phyloP scores from a whole-genome alignment of 2,329 filamentous ascomycete genomes.

The Diaporthe sp. region DNA sequence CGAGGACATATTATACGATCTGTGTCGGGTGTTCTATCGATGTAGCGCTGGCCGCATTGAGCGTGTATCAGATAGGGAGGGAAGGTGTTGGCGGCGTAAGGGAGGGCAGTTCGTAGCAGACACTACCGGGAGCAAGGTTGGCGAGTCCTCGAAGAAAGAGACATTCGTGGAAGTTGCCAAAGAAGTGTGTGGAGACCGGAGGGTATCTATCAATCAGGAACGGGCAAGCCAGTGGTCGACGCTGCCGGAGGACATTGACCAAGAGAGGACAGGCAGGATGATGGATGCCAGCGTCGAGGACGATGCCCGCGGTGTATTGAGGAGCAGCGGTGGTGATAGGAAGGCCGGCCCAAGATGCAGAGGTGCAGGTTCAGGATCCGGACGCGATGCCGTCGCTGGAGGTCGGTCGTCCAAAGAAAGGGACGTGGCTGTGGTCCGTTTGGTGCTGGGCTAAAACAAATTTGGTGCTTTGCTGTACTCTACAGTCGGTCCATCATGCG shows the following conservation, averaged over 20 bases:
- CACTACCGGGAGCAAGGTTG: slow-evolving; percentile 41
- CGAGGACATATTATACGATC: slow-evolving; percentile 77
- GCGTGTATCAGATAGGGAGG: slow-evolving; percentile 29
- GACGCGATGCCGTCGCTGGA: slow-evolving; percentile 29
- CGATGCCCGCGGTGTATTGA: not conserved
- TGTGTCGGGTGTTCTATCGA: slow-evolving; percentile 31
- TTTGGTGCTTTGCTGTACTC: slow-evolving; percentile 35
- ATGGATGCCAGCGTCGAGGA: slow-evolving; percentile 10
- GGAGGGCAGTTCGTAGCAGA: slow-evolving; percentile 37
- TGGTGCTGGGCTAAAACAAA: slow-evolving; percentile 31
- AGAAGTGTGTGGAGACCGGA: slow-evolving; percentile 15
- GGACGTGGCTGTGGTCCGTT: slow-evolving; percentile 24
- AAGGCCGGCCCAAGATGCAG: slow-evolving; percentile 26
- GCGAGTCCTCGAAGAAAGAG: slow-evolving; percentile 38
- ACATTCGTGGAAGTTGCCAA: slow-evolving; percentile 36
- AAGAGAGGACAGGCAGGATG: slow-evolving; percentile 2
- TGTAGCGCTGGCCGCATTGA: slow-evolving; percentile 17
- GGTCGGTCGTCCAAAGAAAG: slow-evolving; percentile 31
- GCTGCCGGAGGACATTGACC: slow-evolving; percentile 33
- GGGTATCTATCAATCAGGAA: slow-evolving; percentile 37
- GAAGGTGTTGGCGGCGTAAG: slow-evolving; percentile 9
- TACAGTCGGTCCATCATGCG: slow-evolving; percentile 35
- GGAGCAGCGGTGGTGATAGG: slow-evolving; percentile 24
- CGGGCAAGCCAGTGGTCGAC: slow-evolving; percentile 34
- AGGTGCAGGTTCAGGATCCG: slow-evolving; percentile 18